phyloP scores from a whole-genome alignment of 2,329 filamentous ascomycete species.

The Fusarium sambucinum region DNA sequence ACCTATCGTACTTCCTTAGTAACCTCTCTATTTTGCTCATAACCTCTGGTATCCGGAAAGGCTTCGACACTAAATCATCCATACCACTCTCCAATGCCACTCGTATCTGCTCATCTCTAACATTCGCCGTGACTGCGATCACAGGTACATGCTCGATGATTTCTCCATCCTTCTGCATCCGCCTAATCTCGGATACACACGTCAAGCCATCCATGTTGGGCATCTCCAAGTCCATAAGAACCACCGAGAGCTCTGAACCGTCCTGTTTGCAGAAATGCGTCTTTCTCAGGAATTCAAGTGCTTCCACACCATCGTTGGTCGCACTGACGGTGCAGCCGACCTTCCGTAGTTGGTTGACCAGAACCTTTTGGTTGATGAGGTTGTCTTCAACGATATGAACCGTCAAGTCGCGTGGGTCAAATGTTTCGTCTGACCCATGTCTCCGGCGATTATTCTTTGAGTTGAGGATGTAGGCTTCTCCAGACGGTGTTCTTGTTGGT shows the following conservation, averaged over 20 bases:
- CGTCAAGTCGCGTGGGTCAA: conserved; percentile 54
- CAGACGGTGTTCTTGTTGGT: background rate
- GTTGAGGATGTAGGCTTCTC: background rate
- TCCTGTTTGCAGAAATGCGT: conserved; percentile 48
- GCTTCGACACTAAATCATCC: conserved; percentile 69
- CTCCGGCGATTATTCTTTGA: background rate
- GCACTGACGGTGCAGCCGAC: conserved; percentile 69
- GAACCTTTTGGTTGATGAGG: conserved; percentile 74
- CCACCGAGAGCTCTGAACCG: conserved; percentile 52
- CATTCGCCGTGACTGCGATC: conserved; percentile 62
- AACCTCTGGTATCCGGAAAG: conserved; percentile 65
- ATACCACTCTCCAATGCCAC: conserved; percentile 54
- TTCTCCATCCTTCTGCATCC: conserved; percentile 52
- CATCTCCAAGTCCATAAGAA: conserved; percentile 64
- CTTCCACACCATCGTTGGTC: conserved; percentile 73
- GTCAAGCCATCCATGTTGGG: conserved; percentile 62
- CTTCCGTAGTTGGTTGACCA: conserved; percentile 73
- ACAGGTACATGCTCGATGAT: conserved; percentile 56
- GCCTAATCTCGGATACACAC: conserved; percentile 56
- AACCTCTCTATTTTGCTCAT: conserved; percentile 64
- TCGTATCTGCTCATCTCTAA: conserved; percentile 61
- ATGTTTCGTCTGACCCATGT: background rate
- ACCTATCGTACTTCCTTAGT: conserved; percentile 12
- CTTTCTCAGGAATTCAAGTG: conserved; percentile 54
- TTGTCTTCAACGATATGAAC: conserved; percentile 77